Base-by-base conservation (phyloP, 495 filamentous ascomycete species). In the Bacidia rubella region DNA sequence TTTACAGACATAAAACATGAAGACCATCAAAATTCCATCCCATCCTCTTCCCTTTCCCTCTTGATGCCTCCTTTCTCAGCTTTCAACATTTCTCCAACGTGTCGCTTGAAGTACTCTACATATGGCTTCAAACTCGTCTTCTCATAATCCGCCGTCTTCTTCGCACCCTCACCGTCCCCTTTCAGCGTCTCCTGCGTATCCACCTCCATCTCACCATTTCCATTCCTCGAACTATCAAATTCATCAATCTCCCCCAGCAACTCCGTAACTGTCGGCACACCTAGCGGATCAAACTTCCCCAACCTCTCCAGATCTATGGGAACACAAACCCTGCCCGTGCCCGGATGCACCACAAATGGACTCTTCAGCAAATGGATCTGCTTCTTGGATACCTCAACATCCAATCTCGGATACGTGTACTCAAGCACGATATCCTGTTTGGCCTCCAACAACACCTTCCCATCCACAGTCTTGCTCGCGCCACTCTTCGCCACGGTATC, bases 381-480 rank as follows among this genome's bases (percentile, higher is more conserved):
- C 62, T 95, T 93, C 70, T 96, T 96, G 60, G 84, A 87, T 59
- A 98, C 92, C 58, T 95, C 88, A 51, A 87, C 86, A 73, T 98
- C 92, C 47, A 98, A 81, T 10, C 92, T 81, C n/a, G 92, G 93
- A 65, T 98, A 98, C 3, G 92, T 95, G 68, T 97, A 96, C 68
- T 97, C 93, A 23, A 98, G 76, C 12, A 96, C 79, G 42, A 97
- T 82, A 61, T 97, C 92, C 58, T 93, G 86, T 68, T 94, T 96
- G 22, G 85, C 86, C 54, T 96, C 86, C n/a, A 80, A 73, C 22
- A 97, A 74, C 2, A 78, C 74, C 47, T 71, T 68, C 2, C 78
- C 54, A 59, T 87, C 80, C 0, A 90, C 66, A 1, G 70, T 76
- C 47, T 79, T 81, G 62, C 78, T 79, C 11, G 76, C 78, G 11